Conservation (phyloP, 257 asterid genomes). For the Osmanthus fragrans region DNA sequence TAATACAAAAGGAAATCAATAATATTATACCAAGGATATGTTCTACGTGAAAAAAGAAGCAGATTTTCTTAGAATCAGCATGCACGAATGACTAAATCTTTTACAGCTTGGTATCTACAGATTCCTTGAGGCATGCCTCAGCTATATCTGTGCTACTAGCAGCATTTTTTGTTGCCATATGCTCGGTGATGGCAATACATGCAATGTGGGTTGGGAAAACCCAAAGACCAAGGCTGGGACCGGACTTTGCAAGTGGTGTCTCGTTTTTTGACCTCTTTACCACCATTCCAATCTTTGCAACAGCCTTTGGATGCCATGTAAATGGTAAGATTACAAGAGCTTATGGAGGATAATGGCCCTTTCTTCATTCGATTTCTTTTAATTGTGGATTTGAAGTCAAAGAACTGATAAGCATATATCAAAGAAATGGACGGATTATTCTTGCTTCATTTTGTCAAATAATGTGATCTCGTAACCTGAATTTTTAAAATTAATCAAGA, state of each 20-base stretch:
- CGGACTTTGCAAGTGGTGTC: slow-evolving; percentile 61
- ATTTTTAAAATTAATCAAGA: not conserved
- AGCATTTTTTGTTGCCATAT: slow-evolving; percentile 72
- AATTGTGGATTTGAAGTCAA: not conserved
- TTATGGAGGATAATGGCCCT: not conserved
- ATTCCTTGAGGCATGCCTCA: slow-evolving; percentile 88
- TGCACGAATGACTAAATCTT: slow-evolving; percentile 32
- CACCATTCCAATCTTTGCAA: slow-evolving; percentile 86
- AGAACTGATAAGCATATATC: not conserved
- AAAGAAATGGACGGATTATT: not conserved
- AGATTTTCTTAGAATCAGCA: slow-evolving; percentile 1
- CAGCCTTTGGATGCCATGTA: slow-evolving; percentile 95
- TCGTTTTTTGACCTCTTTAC: slow-evolving; percentile 70
- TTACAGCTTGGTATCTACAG: slow-evolving; percentile 48
- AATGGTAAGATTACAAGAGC: slow-evolving; percentile 49
- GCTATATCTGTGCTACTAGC: slow-evolving; percentile 87
- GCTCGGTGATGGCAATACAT: slow-evolving; percentile 80
- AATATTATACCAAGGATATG: not conserved
- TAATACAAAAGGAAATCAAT: not conserved
- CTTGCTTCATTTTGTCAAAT: not conserved
- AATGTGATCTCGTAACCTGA: not conserved
- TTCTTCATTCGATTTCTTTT: slow-evolving; percentile 3
- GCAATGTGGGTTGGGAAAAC: slow-evolving; percentile 77
- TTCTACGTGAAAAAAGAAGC: not conserved
- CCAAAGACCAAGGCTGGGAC: slow-evolving; percentile 57